Conservation (phyloP, 345 rosid species). For the Hypericum androsaemum region DNA sequence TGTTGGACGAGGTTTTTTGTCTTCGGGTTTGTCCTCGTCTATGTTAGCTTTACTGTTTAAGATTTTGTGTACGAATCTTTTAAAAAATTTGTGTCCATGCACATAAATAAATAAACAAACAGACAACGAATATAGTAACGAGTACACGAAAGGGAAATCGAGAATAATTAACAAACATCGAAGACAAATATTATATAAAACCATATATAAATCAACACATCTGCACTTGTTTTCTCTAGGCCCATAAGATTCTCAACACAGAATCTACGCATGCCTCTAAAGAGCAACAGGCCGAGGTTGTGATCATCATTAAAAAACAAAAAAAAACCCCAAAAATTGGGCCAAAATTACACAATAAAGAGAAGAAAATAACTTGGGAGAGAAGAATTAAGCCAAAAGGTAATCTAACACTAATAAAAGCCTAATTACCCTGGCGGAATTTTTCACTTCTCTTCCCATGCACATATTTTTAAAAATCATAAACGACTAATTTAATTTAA, state of each 20-base stretch:
- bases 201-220: conserved; percentile 29
- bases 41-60: too few relatives aligned
- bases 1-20: too few relatives aligned
- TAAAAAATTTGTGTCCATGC: too few relatives aligned
- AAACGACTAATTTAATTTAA: not conserved
- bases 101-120: too few relatives aligned
- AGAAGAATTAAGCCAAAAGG: not conserved
- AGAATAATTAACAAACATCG: not conserved
- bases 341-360: not conserved
- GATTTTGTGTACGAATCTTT: too few relatives aligned
- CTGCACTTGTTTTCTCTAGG: conserved; percentile 31
- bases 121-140: too few relatives aligned
- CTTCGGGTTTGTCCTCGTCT: too few relatives aligned
- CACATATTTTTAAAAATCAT: not conserved
- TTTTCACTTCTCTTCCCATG: conserved; percentile 8
- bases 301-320: conserved; percentile 17
- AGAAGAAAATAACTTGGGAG: conserved; percentile 9
- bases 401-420: conserved; percentile 7
- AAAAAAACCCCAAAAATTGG: too few relatives aligned
- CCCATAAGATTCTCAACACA: conserved; percentile 28
- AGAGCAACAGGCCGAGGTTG: conserved; percentile 56
- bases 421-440: not conserved
- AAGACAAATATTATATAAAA: not conserved
- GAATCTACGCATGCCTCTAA: conserved; percentile 22
- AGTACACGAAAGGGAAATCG: not conserved